phyloP scores from a whole-genome alignment of 106 monocot genomes.

The Posidonia australis region DNA sequence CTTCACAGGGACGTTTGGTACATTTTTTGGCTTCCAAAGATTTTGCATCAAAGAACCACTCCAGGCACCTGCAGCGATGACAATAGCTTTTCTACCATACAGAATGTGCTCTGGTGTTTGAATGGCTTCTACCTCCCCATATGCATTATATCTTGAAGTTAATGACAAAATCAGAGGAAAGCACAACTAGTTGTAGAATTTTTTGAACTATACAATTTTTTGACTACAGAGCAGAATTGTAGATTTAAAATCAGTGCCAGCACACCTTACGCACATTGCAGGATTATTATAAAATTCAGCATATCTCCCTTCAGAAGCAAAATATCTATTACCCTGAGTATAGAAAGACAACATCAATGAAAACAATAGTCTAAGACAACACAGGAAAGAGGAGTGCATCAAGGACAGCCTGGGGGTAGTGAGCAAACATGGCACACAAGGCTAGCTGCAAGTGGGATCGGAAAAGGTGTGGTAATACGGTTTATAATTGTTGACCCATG shows the following conservation, averaged over 20 bases:
- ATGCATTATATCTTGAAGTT: conserved; percentile 31
- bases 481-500: too few species aligned
- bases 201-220: background rate
- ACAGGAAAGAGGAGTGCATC: background rate
- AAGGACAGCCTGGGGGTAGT: background rate
- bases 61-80: conserved; percentile 84
- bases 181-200: background rate
- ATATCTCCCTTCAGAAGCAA: conserved; percentile 61
- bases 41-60: conserved; percentile 47
- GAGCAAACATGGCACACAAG: too few species aligned
- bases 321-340: conserved; percentile 46
- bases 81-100: conserved; percentile 48
- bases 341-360: background rate
- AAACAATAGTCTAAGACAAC: too few species aligned
- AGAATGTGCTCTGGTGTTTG: conserved; percentile 58
- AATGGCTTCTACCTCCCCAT: conserved; percentile 65
- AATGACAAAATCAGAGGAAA: conserved; percentile 8
- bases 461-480: too few species aligned
- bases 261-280: conserved; percentile 45
- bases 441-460: too few species aligned
- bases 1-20: conserved; percentile 53
- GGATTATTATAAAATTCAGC: conserved; percentile 70
- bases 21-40: conserved; percentile 21
- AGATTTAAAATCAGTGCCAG: background rate
- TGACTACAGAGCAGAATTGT: background rate